Base-by-base conservation (phyloP, 495 filamentous ascomycete species). In the Aspergillus kassunensis region DNA sequence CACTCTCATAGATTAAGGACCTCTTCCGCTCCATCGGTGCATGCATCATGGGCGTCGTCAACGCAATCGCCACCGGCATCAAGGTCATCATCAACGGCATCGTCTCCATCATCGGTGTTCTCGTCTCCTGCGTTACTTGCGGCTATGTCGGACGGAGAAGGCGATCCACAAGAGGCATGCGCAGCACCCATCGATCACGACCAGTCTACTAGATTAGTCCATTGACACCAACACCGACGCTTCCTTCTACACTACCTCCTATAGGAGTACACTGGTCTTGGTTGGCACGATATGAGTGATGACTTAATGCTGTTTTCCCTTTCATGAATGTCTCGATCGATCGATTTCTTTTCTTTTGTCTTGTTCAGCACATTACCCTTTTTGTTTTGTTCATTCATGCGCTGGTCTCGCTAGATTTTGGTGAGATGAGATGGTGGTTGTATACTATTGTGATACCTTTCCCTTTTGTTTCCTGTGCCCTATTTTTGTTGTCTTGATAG, bases 121-220 rank as follows among this genome's bases (percentile, higher is more conserved):
- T 96, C 71, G 86, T 97, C 74, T 81, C 80, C 53, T 96, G 85
- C 76, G 70, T 97, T 48, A 96, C 91, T 36, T 97, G 91, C 75
- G 82, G 88, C 13, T 74, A 73, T 24, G 72, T 69, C 27, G 82
- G 70, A 21, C 56, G 78, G 30, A 60, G 72, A 27, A 63, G 69
- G 19, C 50, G 69, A 10, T 49, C 58, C 10, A 59, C 66, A 27
- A 27, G 9, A 9, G 24, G 4, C 24, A 9, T 9, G 45, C 62
- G 63, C 8, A 55, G 49, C 13, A 55, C 68, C n/a, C 67, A 39
- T 59, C 24, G 37, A 21, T 31, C 40, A 16, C 27, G 44, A 25
- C 12, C 18, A 31, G 48, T 56, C 6, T 47, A 44, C 30, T 56
- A 43, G 43, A 13, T 10, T 43, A 16, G 29, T 11, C 33, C 2